A percentile compares a stretch with the other conserved stretches of the same genome.
These are phyloP conservation scores for Backusella tarrabulga DNA, from an alignment of 192 early-diverging fungal genomes.

Conservation along the genomic window DNA sequence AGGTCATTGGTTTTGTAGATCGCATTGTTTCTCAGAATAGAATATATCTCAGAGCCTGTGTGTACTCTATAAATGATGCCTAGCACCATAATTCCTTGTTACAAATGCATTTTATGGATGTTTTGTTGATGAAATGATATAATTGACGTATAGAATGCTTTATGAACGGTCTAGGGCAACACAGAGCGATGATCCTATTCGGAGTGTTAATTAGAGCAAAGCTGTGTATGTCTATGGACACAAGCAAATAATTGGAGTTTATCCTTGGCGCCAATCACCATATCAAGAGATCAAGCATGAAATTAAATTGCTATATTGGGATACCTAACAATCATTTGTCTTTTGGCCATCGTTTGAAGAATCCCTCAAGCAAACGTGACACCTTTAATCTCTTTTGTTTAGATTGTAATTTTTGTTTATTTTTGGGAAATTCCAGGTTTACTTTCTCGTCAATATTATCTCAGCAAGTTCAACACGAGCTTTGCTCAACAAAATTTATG, in stretches of 20 bases:
- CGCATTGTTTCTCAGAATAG: background rate
- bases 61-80: background rate
- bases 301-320: conserved; percentile 7
- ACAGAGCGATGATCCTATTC: background rate
- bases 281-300: background rate
- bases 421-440: background rate
- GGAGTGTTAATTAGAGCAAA: background rate
- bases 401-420: background rate
- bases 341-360: background rate
- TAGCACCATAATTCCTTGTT: background rate
- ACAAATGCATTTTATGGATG: background rate
- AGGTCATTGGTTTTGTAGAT: background rate
- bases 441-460: background rate
- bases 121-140: background rate
- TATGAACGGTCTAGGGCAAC: conserved; percentile 1
- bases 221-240: background rate
- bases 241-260: background rate
- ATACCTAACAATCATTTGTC: background rate
- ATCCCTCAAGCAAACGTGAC: background rate
- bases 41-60: background rate
- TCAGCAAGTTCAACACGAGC: background rate
- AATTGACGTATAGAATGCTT: background rate
- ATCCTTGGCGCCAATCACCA: background rate
- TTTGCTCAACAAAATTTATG: background rate
- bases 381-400: background rate